These are phyloP conservation scores for Botryotinia narcissicola DNA, from an alignment of 2,329 filamentous ascomycete species.

Conservation along the genomic window DNA sequence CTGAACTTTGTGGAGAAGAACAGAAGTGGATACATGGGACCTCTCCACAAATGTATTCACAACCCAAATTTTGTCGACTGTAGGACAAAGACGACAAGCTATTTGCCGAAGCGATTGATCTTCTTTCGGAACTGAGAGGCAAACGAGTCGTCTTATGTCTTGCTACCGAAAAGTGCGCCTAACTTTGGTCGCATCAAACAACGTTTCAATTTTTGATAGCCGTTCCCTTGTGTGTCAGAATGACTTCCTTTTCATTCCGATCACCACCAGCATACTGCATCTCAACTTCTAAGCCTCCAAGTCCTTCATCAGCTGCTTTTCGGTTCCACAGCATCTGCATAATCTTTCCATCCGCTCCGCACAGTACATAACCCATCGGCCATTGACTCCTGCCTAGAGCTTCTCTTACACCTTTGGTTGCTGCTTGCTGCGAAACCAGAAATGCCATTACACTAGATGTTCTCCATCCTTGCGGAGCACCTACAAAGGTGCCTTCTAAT, in stretches of 20 bases:
- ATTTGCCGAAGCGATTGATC: conserved; percentile 8
- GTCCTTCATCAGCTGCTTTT: conserved; percentile 57
- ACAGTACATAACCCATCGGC: conserved; percentile 70
- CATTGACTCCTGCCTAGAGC: conserved; percentile 64
- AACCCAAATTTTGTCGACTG: conserved; percentile 8
- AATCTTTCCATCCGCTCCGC: conserved; percentile 55
- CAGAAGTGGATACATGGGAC: background rate
- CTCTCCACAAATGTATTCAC: background rate
- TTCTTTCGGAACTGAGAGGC: background rate
- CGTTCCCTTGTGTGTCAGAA: conserved; percentile 53
- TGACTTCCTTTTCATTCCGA: conserved; percentile 42
- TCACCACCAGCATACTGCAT: conserved; percentile 43
- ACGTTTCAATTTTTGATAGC: conserved; percentile 26
- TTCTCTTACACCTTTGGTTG: conserved; percentile 76
- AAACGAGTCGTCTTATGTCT: background rate
- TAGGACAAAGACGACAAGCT: conserved; percentile 11
- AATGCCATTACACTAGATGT: conserved; percentile 62
- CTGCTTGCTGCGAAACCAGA: conserved; percentile 64
- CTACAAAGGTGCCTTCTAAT: conserved; percentile 73
- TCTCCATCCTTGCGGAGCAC: conserved; percentile 71
- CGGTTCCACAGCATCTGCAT: conserved; percentile 73
- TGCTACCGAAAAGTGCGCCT: background rate
- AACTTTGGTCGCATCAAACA: background rate
- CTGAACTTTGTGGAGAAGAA: background rate
- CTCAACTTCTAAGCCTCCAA: conserved; percentile 58